Conservation (phyloP, 163 green algal species). For the Chlorella variabilis region DNA sequence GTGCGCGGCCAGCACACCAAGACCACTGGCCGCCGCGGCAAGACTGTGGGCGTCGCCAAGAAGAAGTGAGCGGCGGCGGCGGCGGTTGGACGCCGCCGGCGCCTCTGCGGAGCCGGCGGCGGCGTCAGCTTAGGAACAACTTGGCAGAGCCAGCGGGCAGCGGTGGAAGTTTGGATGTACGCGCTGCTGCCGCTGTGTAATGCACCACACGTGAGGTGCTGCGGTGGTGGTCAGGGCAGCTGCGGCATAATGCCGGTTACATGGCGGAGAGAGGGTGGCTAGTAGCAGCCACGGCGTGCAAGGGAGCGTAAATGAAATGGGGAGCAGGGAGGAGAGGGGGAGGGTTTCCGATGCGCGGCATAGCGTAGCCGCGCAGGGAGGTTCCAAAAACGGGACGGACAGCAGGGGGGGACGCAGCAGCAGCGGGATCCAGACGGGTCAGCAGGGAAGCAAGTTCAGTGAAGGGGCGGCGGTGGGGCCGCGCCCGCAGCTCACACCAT, state of each 20-base stretch:
- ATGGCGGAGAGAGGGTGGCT: too few relatives aligned
- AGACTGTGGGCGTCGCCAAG: slow-evolving; percentile 87
- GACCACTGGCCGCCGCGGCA: slow-evolving; percentile 95
- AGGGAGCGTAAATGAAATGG: background rate
- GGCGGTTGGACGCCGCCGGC: background rate
- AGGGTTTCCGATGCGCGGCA: background rate
- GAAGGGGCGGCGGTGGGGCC: background rate
- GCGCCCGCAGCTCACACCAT: slow-evolving; percentile 1
- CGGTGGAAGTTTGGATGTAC: background rate
- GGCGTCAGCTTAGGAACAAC: background rate
- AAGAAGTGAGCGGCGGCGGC: slow-evolving; percentile 22
- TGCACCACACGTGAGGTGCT: slow-evolving; percentile 11
- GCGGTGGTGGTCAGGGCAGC: too few relatives aligned
- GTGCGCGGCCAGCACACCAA: slow-evolving; percentile 99
- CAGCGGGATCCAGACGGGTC: too few relatives aligned
- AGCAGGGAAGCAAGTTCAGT: too few relatives aligned
- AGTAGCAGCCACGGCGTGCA: too few relatives aligned
- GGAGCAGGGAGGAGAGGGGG: background rate
- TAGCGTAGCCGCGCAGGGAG: too few relatives aligned
- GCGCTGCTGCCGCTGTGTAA: slow-evolving; percentile 2
- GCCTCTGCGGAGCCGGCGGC: too few relatives aligned
- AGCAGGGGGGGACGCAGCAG: too few relatives aligned
- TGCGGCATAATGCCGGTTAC: too few relatives aligned
- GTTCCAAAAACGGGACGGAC: background rate
- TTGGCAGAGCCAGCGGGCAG: background rate